These are phyloP conservation scores for Mycena indigotica DNA, from an alignment of 768 basidiomycete genomes.

Conservation along the genomic window DNA sequence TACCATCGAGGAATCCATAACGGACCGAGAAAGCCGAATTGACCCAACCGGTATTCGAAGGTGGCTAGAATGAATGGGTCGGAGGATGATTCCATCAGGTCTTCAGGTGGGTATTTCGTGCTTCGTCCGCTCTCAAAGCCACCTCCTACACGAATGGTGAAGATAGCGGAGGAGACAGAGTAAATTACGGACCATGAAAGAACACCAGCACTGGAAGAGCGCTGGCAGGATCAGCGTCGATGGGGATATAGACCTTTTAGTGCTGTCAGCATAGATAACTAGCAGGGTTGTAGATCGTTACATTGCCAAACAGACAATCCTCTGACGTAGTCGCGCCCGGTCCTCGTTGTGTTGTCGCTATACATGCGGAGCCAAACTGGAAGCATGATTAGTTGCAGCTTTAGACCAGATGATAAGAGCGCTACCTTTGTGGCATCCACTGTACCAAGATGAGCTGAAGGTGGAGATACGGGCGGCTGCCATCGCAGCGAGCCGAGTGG, in stretches of 20 bases:
- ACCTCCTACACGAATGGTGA: constrained; percentile 33
- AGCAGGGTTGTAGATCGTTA: constrained; percentile 35
- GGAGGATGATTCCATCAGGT: constrained; percentile 33
- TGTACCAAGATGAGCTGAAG: constrained; percentile 35
- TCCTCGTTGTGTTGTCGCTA: constrained; percentile 32
- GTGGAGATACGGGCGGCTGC: constrained; percentile 43
- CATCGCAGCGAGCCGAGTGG: constrained; percentile 44
- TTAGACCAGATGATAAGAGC: background rate
- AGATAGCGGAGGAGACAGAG: background rate
- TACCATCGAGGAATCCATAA: background rate
- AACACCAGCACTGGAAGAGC: constrained; percentile 39
- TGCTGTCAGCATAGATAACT: background rate
- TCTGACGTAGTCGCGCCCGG: constrained; percentile 37
- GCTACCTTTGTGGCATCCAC: constrained; percentile 40
- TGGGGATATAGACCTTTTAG: constrained; percentile 23
- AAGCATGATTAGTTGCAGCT: background rate
- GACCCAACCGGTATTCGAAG: constrained; percentile 45
- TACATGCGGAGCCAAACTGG: constrained; percentile 40
- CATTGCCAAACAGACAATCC: constrained; percentile 49
- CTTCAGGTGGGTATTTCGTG: constrained; percentile 34
- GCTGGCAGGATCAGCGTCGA: constrained; percentile 6
- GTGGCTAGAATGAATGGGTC: constrained; percentile 42
- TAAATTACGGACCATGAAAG: constrained; percentile 39
- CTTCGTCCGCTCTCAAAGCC: constrained; percentile 43
- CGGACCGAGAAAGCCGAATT: constrained; percentile 44